Conservation (phyloP, 352 stramenopile genomes). For the Pythium oligandrum region DNA sequence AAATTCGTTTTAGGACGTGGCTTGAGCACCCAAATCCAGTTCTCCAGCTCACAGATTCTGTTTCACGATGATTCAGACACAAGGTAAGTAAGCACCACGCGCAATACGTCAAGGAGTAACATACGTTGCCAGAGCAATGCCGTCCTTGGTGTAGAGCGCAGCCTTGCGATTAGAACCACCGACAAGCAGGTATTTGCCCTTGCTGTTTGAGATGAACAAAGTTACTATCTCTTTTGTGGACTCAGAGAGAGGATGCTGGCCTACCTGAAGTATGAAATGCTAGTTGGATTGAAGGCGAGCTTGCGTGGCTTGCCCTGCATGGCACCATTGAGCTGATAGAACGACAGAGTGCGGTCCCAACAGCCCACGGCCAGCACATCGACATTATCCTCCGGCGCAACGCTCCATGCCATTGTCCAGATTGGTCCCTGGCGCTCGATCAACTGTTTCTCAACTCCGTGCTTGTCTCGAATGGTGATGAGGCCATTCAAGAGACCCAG, state of each 20-base stretch:
- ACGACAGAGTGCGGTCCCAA: conserved; percentile 92
- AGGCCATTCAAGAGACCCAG: conserved; percentile 90
- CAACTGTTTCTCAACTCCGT: conserved; percentile 87
- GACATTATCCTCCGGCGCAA: conserved; percentile 69
- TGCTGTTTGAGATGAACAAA: conserved; percentile 21
- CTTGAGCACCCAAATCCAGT: conserved; percentile 90
- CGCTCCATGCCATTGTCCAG: conserved; percentile 86
- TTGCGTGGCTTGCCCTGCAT: conserved; percentile 85
- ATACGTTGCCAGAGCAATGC: conserved; percentile 66
- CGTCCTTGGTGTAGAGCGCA: conserved; percentile 86
- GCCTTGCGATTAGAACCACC: conserved; percentile 85
- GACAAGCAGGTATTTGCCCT: conserved; percentile 91
- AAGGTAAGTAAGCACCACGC: too few species aligned
- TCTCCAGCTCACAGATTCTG: conserved; percentile 80
- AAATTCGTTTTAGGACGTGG: conserved; percentile 82
- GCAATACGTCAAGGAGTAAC: neutral
- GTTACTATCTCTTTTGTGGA: too few species aligned
- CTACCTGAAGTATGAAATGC: conserved; percentile 83
- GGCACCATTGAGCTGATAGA: conserved; percentile 86
- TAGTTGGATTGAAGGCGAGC: conserved; percentile 91
- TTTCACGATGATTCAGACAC: neutral
- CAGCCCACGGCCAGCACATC: conserved; percentile 90
- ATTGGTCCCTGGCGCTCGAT: conserved; percentile 86
- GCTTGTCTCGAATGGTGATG: conserved; percentile 89
- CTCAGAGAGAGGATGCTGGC: neutral